Base-by-base conservation (phyloP, 148 eudicot species). In the Talinum fruticosum region DNA sequence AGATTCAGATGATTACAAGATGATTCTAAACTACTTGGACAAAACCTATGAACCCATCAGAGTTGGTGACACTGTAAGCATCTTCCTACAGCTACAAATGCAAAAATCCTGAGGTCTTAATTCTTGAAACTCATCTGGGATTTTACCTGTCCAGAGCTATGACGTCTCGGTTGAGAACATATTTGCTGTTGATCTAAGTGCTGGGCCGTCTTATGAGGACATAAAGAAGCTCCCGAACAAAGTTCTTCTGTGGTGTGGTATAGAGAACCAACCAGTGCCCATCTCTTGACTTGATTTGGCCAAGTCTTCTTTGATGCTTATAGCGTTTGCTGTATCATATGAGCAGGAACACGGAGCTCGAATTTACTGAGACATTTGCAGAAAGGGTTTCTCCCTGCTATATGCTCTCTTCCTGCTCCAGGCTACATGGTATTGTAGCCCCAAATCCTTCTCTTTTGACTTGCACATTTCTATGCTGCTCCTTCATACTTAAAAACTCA, bases 221-320 rank as follows among this genome's bases (percentile, higher is more conserved):
- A 84, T 94, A 19, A 90, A 89, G 88, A 83, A 89, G 78, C 78
- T 91, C 8, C 97, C 97, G 8, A 95, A 95, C 88, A 95, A 95
- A 83, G 86, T 85, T 53, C 82, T 91, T 3, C 78, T 95, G 7
- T 91, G 99, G 97, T 91, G 96, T 88, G 96, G 99, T 95, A 82
- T 41, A 41, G 47, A 14, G 12, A 41, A 41, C 47, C 47, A 41
- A 10, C 47, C 47, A 6, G 12, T 41, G 1, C 47, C 12, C 13
- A 41, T 41, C 47, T 41, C 12, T 41, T 41, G 8, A 41, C 13
- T 41, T 41, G 1, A 41, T 5, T 41, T 8, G 47, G 7, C 13
- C 47, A 41, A 41, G 47, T 6, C 47, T 41, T 73, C 28, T 28
- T 33, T 6, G 41, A 44, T 8, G 47, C 2, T 10, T 6, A 35